Evolutionary conservation across 495 filamentous ascomycete genomes (phyloP).

Genomic region (Talaromyces stipitatus): DNA sequence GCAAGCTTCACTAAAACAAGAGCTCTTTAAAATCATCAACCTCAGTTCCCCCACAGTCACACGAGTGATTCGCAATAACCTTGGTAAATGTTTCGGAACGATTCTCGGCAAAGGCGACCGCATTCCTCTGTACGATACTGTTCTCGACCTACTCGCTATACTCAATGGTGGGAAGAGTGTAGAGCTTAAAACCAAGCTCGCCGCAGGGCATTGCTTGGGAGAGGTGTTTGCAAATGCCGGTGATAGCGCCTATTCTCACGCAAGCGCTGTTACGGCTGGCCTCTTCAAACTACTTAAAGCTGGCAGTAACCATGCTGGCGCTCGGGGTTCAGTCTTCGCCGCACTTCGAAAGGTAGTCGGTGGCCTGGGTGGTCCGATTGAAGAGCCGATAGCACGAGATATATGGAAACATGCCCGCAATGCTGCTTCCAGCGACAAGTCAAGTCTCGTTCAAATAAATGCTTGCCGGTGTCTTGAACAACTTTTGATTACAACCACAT

Average conservation of each 20-base stretch:
- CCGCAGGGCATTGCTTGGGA: conserved; percentile 81
- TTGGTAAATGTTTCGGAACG: conserved; percentile 74
- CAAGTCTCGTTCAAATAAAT: conserved; percentile 68
- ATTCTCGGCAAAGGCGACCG: conserved; percentile 85
- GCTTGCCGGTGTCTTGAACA: conserved; percentile 76
- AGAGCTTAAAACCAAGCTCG: conserved; percentile 71
- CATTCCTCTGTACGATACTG: conserved; percentile 86
- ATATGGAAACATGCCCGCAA: conserved; percentile 87
- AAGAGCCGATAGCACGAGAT: conserved; percentile 80
- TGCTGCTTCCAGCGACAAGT: conserved; percentile 71
- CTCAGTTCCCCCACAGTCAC: conserved; percentile 79
- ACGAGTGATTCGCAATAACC: conserved; percentile 81
- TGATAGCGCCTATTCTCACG: conserved; percentile 84
- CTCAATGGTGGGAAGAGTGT: conserved; percentile 68
- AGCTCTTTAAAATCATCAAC: conserved; percentile 83
- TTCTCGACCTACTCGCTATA: conserved; percentile 77
- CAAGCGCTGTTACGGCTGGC: conserved; percentile 61
- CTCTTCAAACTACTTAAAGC: conserved; percentile 75
- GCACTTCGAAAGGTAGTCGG: conserved; percentile 67
- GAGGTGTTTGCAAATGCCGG: conserved; percentile 84
- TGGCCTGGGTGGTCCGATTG: conserved; percentile 66
- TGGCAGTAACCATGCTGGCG: conserved; percentile 69
- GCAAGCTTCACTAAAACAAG: conserved; percentile 81
- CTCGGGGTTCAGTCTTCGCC: conserved; percentile 75
- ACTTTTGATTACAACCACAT: conserved; percentile 60